Evolutionary conservation across 371 early-diverging fungal genomes (phyloP).

Genomic region (Basidiobolus meristosporus): DNA sequence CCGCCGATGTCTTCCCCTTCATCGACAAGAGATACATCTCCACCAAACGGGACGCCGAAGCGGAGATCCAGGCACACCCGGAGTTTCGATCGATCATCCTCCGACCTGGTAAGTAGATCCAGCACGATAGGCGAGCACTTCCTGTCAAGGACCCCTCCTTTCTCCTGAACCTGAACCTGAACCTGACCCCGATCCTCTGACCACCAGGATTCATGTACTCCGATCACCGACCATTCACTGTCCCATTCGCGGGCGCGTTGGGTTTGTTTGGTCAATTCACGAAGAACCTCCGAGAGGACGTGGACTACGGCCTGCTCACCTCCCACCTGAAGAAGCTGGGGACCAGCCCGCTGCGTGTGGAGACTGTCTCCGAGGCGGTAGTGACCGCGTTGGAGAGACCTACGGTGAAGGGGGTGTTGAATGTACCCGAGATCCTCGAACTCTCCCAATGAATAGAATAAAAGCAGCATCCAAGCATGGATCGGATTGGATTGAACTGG

Average conservation of each 20-base stretch:
- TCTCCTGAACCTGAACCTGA: too few relatives aligned
- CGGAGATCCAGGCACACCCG: slow-evolving; percentile 2
- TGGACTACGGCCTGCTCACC: neutral
- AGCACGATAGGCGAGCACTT: too few relatives aligned
- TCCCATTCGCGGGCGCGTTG: slow-evolving; percentile 33
- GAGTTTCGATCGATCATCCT: slow-evolving; percentile 35
- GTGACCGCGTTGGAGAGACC: neutral
- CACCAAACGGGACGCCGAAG: slow-evolving; percentile 55
- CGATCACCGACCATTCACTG: slow-evolving; percentile 23
- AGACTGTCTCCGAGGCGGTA: neutral
- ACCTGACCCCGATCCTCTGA: too few relatives aligned
- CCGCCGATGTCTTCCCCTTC: slow-evolving; percentile 40
- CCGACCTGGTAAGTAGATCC: slow-evolving; percentile 30
- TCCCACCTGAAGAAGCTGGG: neutral
- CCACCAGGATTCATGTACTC: slow-evolving; percentile 35
- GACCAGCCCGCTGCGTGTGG: neutral
- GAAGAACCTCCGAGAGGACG: neutral
- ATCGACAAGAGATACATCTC: slow-evolving; percentile 49
- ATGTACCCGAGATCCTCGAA: too few relatives aligned
- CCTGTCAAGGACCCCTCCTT: neutral
- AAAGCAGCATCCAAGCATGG: too few relatives aligned
- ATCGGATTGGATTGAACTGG: too few relatives aligned
- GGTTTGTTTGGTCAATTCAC: slow-evolving; percentile 13
- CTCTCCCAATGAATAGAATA: too few relatives aligned
- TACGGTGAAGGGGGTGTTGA: too few relatives aligned